Percentiles rank a stretch among this genome's conserved stretches.
Conservation (phyloP, 2,329 filamentous ascomycete species). For the Tolypocladium capitatum region DNA sequence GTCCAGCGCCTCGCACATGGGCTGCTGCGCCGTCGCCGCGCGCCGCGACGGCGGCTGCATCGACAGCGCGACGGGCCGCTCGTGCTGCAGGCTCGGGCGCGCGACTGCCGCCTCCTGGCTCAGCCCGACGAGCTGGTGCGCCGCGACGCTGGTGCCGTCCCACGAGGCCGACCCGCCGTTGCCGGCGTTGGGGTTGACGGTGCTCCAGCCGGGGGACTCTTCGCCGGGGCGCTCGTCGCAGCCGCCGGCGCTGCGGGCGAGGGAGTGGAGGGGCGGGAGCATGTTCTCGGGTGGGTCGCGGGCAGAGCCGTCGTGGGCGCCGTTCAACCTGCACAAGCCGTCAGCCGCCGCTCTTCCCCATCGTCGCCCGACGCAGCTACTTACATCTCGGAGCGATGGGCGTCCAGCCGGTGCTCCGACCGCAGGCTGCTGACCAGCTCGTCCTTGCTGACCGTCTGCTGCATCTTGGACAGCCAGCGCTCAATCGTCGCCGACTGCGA, state of each 20-base stretch:
- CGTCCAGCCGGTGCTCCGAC: constrained; percentile 10
- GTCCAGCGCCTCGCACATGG: constrained; percentile 22
- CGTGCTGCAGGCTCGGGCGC: constrained; percentile 22
- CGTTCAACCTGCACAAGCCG: constrained; percentile 5
- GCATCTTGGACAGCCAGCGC: constrained; percentile 25
- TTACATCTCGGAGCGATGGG: constrained; percentile 9
- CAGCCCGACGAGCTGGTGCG: constrained; percentile 13
- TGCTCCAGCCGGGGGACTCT: constrained; percentile 9
- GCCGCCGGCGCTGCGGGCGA: constrained; percentile 7
- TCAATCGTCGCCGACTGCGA: constrained; percentile 23
- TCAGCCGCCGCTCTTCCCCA: neutral
- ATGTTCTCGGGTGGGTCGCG: constrained; percentile 6
- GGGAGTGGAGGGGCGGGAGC: constrained; percentile 11
- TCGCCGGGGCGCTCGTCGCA: constrained; percentile 3
- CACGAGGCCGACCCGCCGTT: constrained; percentile 8
- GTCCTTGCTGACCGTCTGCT: constrained; percentile 12
- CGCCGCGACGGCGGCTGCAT: constrained; percentile 6
- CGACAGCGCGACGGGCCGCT: constrained; percentile 18
- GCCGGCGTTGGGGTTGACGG: constrained; percentile 8
- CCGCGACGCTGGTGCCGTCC: constrained; percentile 13
- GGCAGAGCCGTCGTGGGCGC: neutral
- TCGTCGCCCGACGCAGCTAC: neutral
- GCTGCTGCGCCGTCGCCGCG: constrained; percentile 7
- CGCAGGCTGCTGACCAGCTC: constrained; percentile 9
- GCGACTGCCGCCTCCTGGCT: constrained; percentile 11